Evolutionary conservation across 129 eudicot species (phyloP).

Genomic region (Pseudognaphalium luteoalbum): DNA sequence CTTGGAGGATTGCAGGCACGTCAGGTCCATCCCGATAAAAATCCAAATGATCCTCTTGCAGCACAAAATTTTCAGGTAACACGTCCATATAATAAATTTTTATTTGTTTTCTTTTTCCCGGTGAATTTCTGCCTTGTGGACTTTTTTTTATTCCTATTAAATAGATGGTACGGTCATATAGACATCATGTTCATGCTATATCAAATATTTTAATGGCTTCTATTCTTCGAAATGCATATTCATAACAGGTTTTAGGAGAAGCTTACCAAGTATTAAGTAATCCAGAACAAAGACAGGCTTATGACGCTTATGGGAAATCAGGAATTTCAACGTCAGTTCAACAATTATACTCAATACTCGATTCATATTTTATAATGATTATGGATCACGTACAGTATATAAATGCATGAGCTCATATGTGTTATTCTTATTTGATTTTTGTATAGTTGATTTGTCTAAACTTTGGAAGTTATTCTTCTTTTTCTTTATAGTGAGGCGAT

Average conservation of each 20-base stretch:
- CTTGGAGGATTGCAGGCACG: constrained; percentile 71
- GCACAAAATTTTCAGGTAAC: constrained; percentile 93
- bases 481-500: constrained; percentile 72
- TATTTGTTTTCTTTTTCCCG: constrained; percentile 6
- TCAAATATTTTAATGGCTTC: background rate
- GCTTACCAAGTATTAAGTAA: constrained; percentile 97
- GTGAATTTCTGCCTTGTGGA: background rate
- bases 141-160: background rate
- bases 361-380: constrained; percentile 1
- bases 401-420: background rate
- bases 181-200: background rate
- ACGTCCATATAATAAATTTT: background rate
- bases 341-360: constrained; percentile 17
- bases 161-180: background rate
- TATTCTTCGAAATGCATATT: background rate
- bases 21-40: constrained; percentile 96
- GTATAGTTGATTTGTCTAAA: constrained; percentile 15
- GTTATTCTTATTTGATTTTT: constrained; percentile 8
- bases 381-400: background rate
- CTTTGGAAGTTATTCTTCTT: background rate
- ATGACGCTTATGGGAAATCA: constrained; percentile 84
- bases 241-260: constrained; percentile 81
- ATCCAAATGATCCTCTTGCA: constrained; percentile 93
- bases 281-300: constrained; percentile 84
- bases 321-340: constrained; percentile 89